A percentile compares a stretch with the other conserved stretches of the same genome.
Conservation (phyloP, 495 filamentous ascomycete species). For the Tuber magnatum region DNA sequence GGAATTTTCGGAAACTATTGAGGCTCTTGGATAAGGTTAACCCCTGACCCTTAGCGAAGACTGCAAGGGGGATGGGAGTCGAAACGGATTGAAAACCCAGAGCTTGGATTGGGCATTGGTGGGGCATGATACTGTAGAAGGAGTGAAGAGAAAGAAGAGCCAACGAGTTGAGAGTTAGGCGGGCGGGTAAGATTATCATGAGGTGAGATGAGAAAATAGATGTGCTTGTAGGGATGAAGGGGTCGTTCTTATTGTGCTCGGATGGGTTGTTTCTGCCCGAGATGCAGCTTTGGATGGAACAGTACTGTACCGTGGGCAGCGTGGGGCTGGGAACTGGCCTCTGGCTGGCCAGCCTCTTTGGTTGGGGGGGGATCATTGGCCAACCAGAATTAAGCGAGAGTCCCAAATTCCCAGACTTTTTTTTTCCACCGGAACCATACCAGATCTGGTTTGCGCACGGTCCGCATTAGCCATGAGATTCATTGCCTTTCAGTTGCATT, state of each 20-base stretch:
- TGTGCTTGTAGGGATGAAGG: conserved; percentile 3
- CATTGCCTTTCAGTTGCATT: neutral
- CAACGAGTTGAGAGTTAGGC: neutral
- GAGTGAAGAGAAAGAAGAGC: neutral
- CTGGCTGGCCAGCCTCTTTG: neutral
- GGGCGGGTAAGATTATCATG: neutral
- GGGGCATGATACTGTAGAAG: neutral
- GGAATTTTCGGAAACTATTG: neutral
- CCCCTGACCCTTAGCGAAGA: conserved; percentile 2
- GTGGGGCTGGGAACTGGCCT: neutral
- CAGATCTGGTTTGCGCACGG: conserved; percentile 1
- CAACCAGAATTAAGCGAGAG: conserved; percentile 1
- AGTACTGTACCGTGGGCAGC: neutral
- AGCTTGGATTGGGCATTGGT: neutral
- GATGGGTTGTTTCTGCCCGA: neutral
- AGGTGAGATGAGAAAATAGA: neutral
- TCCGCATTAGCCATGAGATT: neutral
- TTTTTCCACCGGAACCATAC: neutral
- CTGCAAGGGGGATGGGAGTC: neutral
- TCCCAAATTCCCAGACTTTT: neutral
- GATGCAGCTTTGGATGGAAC: neutral
- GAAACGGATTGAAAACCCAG: neutral
- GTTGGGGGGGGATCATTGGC: neutral
- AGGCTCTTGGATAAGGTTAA: conserved; percentile 4
- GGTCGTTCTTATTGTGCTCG: neutral